These are phyloP conservation scores for Fragilaria crotonensis DNA, from an alignment of 108 stramenopile species.

Conservation along the genomic window DNA sequence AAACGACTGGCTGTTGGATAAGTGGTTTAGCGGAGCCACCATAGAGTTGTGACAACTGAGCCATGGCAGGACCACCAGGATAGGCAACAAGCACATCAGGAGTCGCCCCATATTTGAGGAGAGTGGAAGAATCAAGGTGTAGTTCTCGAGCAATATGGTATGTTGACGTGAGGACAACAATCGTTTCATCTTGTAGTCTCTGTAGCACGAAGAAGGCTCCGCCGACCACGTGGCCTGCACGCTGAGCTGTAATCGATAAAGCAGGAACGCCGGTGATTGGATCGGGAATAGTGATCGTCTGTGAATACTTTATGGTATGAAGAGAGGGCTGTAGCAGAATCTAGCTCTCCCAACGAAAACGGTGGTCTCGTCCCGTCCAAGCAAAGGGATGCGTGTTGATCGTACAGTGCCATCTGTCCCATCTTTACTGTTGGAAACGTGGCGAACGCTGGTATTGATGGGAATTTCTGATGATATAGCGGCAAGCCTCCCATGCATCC, in stretches of 20 bases:
- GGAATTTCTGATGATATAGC: slow-evolving; percentile 15
- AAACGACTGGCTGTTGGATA: slow-evolving; percentile 4
- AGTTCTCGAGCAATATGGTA: slow-evolving; percentile 80
- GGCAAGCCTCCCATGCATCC: slow-evolving; percentile 37
- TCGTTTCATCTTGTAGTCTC: slow-evolving; percentile 69
- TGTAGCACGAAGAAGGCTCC: slow-evolving; percentile 69
- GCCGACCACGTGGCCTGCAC: slow-evolving; percentile 86
- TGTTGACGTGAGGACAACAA: slow-evolving; percentile 56
- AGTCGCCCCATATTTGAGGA: slow-evolving; percentile 65
- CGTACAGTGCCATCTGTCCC: slow-evolving; percentile 96
- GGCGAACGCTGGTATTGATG: slow-evolving; percentile 32
- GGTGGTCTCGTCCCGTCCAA: slow-evolving; percentile 66
- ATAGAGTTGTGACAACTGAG: slow-evolving; percentile 46
- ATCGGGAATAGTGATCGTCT: slow-evolving; percentile 50
- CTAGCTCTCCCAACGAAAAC: slow-evolving; percentile 83
- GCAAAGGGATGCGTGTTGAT: slow-evolving; percentile 73
- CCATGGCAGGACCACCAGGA: slow-evolving; percentile 65
- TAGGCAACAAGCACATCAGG: slow-evolving; percentile 71
- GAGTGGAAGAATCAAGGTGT: slow-evolving; percentile 70
- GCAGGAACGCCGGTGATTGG: slow-evolving; percentile 1
- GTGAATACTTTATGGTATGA: slow-evolving; percentile 84
- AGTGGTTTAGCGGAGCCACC: slow-evolving; percentile 12
- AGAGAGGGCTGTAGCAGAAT: slow-evolving; percentile 63
- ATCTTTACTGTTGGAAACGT: slow-evolving; percentile 94
- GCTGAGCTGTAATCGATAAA: slow-evolving; percentile 67